These are phyloP conservation scores for Cucumis melo DNA, from an alignment of 306 rosid genomes.

Conservation along the genomic window DNA sequence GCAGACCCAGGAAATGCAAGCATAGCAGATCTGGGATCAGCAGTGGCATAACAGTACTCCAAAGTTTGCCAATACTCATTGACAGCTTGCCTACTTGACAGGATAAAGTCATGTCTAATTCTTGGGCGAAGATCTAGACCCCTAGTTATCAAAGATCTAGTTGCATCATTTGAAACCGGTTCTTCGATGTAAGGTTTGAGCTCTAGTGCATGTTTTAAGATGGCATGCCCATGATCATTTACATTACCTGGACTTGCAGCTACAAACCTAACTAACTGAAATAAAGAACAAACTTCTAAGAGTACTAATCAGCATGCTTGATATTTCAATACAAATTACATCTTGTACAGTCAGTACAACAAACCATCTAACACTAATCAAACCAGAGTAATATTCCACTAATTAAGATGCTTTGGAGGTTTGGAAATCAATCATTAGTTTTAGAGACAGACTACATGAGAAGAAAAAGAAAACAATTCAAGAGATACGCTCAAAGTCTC, in stretches of 20 bases:
- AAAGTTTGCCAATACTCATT: conserved; percentile 86
- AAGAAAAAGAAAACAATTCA: neutral
- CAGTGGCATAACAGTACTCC: conserved; percentile 79
- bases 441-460: neutral
- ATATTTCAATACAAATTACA: neutral
- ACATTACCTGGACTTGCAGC: conserved; percentile 35
- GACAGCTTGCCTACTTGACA: conserved; percentile 64
- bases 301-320: neutral
- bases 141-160: conserved; percentile 36
- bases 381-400: neutral
- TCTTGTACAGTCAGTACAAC: neutral
- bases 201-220: conserved; percentile 61
- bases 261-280: conserved; percentile 67
- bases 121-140: conserved; percentile 81
- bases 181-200: conserved; percentile 85
- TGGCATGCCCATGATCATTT: conserved; percentile 18
- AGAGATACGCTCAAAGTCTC: neutral
- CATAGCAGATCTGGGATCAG: conserved; percentile 58
- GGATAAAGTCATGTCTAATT: conserved; percentile 83
- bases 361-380: neutral
- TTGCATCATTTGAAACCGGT: conserved; percentile 58
- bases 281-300: conserved; percentile 15
- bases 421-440: neutral
- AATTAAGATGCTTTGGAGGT: neutral
- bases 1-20: conserved; percentile 91